These are phyloP conservation scores for Anethum foeniculum DNA, from an alignment of 140 eudicot species.

Conservation along the genomic window DNA sequence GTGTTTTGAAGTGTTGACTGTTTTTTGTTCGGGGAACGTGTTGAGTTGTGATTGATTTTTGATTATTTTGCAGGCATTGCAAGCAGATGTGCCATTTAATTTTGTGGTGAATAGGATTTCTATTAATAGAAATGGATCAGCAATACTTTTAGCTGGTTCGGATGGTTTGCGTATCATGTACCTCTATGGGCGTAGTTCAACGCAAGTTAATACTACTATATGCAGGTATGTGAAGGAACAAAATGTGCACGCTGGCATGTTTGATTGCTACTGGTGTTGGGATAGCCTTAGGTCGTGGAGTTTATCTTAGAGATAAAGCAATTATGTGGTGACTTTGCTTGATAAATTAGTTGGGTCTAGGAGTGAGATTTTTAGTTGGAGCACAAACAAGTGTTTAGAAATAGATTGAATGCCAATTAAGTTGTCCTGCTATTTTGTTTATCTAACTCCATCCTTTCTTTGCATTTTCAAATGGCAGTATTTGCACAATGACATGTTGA, in stretches of 20 bases:
- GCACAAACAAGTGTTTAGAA: neutral
- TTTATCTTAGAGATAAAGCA: neutral
- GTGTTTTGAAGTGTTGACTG: neutral
- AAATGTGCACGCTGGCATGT: neutral
- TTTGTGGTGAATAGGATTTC: constrained; percentile 61
- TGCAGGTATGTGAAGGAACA: constrained; percentile 52
- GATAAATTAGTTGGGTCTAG: neutral
- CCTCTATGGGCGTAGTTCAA: constrained; percentile 67
- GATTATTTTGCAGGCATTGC: constrained; percentile 56
- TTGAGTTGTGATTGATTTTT: neutral
- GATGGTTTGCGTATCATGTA: constrained; percentile 68
- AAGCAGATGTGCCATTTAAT: constrained; percentile 50
- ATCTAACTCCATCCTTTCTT: neutral
- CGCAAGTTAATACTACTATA: constrained; percentile 53
- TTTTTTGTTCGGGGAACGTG: neutral
- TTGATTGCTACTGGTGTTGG: neutral
- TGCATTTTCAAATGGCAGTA: neutral
- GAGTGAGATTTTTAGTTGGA: neutral
- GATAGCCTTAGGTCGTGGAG: neutral
- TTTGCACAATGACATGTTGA: neutral
- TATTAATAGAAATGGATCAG: constrained; percentile 78
- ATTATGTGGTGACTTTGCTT: neutral
- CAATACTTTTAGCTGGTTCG: constrained; percentile 54
- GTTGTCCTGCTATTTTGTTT: neutral
- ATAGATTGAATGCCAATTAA: neutral